Percentiles rank a stretch among this genome's conserved stretches.
Evolutionary conservation across 2,329 filamentous ascomycete species (phyloP).

Genomic region (Aspergillus piperis): DNA sequence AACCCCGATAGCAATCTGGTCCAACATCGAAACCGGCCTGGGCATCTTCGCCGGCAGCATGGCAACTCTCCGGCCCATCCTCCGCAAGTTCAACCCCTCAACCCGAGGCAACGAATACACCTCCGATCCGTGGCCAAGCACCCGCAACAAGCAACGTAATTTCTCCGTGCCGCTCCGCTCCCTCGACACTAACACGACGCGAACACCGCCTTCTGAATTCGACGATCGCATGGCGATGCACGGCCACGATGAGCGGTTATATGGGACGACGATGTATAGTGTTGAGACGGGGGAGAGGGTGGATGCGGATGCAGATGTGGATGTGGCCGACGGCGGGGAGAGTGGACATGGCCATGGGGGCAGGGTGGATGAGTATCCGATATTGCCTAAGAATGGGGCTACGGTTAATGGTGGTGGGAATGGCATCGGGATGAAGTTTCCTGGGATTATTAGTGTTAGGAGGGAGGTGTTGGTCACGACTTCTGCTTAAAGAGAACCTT

Average conservation of each 20-base stretch:
- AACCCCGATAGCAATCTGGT: slow-evolving; percentile 24
- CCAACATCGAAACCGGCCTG: slow-evolving; percentile 25
- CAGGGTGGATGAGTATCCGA: neutral
- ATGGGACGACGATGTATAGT: slow-evolving; percentile 2
- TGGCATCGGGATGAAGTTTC: no score
- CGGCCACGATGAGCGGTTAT: neutral
- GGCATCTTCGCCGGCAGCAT: slow-evolving; percentile 26
- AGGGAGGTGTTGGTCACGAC: neutral
- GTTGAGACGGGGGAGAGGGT: neutral
- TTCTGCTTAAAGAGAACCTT: neutral
- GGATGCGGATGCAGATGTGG: neutral
- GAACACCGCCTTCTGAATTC: no score
- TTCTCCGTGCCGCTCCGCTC: neutral
- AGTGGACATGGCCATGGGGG: no score
- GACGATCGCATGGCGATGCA: neutral
- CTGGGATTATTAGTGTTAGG: slow-evolving; percentile 1
- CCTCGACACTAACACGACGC: neutral
- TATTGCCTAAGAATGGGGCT: neutral
- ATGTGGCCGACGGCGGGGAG: neutral
- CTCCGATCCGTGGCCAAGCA: neutral
- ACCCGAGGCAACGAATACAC: neutral
- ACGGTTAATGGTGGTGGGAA: no score
- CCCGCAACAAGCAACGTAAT: neutral
- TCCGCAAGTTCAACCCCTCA: slow-evolving; percentile 6
- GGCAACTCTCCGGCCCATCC: slow-evolving; percentile 23